phyloP scores from a whole-genome alignment of 2,329 filamentous ascomycete genomes.

The Hypoxylon sp. region DNA sequence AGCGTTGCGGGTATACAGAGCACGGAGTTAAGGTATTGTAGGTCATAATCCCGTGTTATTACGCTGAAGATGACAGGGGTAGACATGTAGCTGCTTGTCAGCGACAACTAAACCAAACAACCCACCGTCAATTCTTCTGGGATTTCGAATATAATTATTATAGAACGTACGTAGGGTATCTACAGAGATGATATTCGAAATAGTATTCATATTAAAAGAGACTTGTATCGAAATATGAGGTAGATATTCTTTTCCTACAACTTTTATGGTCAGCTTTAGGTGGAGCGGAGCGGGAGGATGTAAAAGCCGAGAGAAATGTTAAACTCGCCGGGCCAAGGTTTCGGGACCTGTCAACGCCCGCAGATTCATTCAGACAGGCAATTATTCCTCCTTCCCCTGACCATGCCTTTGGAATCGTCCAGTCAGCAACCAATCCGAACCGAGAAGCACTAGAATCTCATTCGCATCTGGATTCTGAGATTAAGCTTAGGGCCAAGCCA shows the following conservation, averaged over 20 bases:
- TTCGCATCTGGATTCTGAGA: slow-evolving; percentile 13
- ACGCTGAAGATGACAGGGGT: slow-evolving; percentile 4
- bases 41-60: slow-evolving; percentile 19
- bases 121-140: background rate
- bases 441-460: slow-evolving; percentile 21
- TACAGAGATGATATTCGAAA: background rate
- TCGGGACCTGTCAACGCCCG: slow-evolving; percentile 23
- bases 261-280: background rate
- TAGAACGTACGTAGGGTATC: background rate
- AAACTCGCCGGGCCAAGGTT: slow-evolving; percentile 29
- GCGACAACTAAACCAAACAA: background rate
- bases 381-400: slow-evolving; percentile 19
- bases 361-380: slow-evolving; percentile 8
- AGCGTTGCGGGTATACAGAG: background rate
- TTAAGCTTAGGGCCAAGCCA: slow-evolving; percentile 33
- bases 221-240: background rate
- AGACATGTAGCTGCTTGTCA: background rate
- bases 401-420: slow-evolving; percentile 30
- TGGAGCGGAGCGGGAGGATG: slow-evolving; percentile 38
- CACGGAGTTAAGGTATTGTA: slow-evolving; percentile 29
- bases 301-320: slow-evolving; percentile 37
- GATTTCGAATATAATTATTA: background rate
- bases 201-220: background rate
- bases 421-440: slow-evolving; percentile 28
- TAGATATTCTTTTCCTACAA: background rate